Conservation (phyloP, 192 early-diverging fungal species). For the Spizellomyces punctatus region DNA sequence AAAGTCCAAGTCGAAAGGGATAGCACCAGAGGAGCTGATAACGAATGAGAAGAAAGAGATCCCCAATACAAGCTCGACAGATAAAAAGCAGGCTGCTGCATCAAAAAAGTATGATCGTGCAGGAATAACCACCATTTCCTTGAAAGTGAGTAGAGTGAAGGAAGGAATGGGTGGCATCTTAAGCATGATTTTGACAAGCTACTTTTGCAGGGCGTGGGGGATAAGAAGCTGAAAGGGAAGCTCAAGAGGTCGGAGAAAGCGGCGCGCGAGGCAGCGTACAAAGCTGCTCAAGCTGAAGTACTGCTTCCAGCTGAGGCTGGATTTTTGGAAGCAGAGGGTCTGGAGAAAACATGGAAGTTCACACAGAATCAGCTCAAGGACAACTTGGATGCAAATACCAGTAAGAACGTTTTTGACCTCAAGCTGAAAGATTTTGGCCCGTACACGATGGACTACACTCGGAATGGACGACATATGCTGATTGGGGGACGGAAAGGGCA, state of each 20-base stretch:
- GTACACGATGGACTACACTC: constrained; percentile 87
- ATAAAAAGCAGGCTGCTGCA: constrained; percentile 18
- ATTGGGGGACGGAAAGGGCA: constrained; percentile 70
- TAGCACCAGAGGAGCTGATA: too few relatives aligned
- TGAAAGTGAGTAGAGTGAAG: neutral
- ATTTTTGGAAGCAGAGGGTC: constrained; percentile 80
- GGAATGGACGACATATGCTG: constrained; percentile 68
- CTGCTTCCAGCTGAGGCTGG: constrained; percentile 78
- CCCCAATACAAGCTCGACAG: neutral
- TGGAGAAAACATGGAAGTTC: constrained; percentile 89
- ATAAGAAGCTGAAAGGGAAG: constrained; percentile 72
- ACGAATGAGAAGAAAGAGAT: too few relatives aligned
- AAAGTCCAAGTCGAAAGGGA: too few relatives aligned
- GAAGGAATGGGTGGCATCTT: neutral
- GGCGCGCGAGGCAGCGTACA: constrained; percentile 65
- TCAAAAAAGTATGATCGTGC: constrained; percentile 26
- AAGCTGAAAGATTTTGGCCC: constrained; percentile 83
- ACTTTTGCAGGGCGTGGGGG: constrained; percentile 26
- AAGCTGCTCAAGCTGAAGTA: constrained; percentile 78
- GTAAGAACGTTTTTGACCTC: constrained; percentile 80
- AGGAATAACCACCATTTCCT: neutral
- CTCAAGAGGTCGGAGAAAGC: constrained; percentile 64
- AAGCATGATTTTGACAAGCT: neutral
- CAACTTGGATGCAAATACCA: constrained; percentile 73
- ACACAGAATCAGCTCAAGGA: constrained; percentile 69